These are phyloP conservation scores for Podaxis carcinomalis DNA, from an alignment of 768 basidiomycete species.

Conservation along the genomic window DNA sequence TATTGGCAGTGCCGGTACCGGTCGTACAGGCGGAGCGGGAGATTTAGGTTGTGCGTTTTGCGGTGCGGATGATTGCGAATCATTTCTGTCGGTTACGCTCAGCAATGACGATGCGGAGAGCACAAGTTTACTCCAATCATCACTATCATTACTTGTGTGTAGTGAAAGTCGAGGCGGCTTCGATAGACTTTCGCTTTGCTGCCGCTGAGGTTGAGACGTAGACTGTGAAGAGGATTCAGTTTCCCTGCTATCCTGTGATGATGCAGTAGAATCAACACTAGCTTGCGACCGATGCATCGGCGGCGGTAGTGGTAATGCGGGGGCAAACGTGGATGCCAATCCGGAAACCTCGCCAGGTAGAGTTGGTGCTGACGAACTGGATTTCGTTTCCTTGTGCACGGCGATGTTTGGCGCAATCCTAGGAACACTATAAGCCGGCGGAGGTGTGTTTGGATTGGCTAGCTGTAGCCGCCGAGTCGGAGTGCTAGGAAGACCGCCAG, in stretches of 20 bases:
- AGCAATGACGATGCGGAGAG: conserved; percentile 7
- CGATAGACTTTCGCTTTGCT: background rate
- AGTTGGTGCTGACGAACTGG: background rate
- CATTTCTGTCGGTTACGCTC: background rate
- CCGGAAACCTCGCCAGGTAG: background rate
- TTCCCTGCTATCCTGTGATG: background rate
- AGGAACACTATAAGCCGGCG: conserved; percentile 37
- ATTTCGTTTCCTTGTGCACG: background rate
- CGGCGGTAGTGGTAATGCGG: background rate
- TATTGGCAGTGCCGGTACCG: background rate
- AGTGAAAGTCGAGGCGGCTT: conserved; percentile 51
- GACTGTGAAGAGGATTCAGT: background rate
- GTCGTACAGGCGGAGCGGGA: background rate
- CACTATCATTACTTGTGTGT: conserved; percentile 5
- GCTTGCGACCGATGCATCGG: conserved; percentile 11
- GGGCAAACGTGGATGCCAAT: background rate
- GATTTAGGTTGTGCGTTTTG: background rate
- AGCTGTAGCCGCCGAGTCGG: background rate
- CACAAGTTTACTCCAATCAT: conserved; percentile 38
- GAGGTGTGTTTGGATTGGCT: conserved; percentile 27
- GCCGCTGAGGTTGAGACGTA: conserved; percentile 13
- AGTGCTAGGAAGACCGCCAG: background rate
- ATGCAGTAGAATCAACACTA: conserved; percentile 6
- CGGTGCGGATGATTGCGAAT: background rate
- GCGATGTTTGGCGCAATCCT: background rate